These are phyloP conservation scores for Haematococcus lacustris DNA, from an alignment of 139 green algal genomes.

Conservation along the genomic window DNA sequence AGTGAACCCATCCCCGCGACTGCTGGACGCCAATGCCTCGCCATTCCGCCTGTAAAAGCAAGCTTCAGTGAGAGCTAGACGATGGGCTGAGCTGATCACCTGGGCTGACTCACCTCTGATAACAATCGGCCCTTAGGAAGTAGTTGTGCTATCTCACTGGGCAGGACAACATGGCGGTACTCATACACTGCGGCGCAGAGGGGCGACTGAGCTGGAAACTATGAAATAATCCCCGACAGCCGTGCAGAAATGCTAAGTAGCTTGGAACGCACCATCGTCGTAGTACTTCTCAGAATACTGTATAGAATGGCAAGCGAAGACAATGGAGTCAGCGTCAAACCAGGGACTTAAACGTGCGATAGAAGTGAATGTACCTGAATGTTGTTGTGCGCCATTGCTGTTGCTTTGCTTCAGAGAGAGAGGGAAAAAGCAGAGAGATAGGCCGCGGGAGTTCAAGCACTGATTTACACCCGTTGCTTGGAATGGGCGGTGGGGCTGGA, in stretches of 20 bases:
- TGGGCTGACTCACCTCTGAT: conserved; percentile 66
- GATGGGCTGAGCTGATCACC: not conserved
- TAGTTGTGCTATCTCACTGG: conserved; percentile 78
- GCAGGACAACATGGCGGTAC: conserved; percentile 87
- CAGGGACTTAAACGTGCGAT: too few relatives aligned
- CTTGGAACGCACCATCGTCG: conserved; percentile 90
- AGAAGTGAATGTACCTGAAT: conserved; percentile 2
- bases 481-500: too few relatives aligned
- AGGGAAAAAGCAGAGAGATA: not conserved
- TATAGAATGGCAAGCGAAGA: not conserved
- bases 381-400: conserved; percentile 10
- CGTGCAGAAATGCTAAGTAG: conserved; percentile 14
- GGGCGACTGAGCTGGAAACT: not conserved
- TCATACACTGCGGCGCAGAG: conserved; percentile 13
- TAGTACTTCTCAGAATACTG: conserved; percentile 96
- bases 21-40: conserved; percentile 91
- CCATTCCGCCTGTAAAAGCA: conserved; percentile 66
- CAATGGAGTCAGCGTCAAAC: not conserved
- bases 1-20: conserved; percentile 93
- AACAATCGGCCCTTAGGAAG: conserved; percentile 87
- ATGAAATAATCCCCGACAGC: not conserved
- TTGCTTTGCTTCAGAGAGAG: not conserved
- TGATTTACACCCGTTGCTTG: too few relatives aligned
- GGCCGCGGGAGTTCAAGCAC: too few relatives aligned
- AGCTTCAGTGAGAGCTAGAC: not conserved